These are phyloP conservation scores for Aspergillus carbonarius DNA, from an alignment of 2,329 filamentous ascomycete genomes.

Conservation along the genomic window DNA sequence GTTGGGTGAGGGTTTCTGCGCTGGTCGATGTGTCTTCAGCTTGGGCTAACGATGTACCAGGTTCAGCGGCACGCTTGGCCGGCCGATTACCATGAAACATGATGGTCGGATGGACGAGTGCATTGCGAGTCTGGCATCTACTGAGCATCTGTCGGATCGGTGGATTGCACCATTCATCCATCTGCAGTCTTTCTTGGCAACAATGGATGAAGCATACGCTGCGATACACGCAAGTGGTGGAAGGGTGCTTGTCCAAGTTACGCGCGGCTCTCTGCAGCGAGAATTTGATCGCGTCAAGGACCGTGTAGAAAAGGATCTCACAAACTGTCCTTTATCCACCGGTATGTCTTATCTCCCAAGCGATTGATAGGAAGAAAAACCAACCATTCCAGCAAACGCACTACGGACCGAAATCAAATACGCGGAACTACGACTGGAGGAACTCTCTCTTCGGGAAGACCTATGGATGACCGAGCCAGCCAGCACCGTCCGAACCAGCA, in stretches of 20 bases:
- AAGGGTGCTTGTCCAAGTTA: constrained; percentile 5
- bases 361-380: neutral
- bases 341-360: constrained; percentile 7
- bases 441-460: constrained; percentile 21
- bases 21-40: neutral
- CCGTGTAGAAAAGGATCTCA: constrained; percentile 10
- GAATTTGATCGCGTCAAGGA: constrained; percentile 11
- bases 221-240: constrained; percentile 19
- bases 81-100: neutral
- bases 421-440: constrained; percentile 20
- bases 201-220: constrained; percentile 19
- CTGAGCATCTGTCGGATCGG: constrained; percentile 16
- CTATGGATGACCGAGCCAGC: constrained; percentile 19
- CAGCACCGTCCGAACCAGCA: constrained; percentile 16
- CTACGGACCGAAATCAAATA: constrained; percentile 20
- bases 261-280: constrained; percentile 16
- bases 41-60: neutral
- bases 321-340: constrained; percentile 12
- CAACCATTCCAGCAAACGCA: constrained; percentile 13
- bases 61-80: neutral
- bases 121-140: constrained; percentile 9
- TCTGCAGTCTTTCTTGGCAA: constrained; percentile 20
- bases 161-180: constrained; percentile 22
- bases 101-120: constrained; percentile 14
- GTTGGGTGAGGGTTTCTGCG: constrained; percentile 16